Conservation (phyloP, 1,284 basidiomycete species). For the Puccinia hordei region DNA sequence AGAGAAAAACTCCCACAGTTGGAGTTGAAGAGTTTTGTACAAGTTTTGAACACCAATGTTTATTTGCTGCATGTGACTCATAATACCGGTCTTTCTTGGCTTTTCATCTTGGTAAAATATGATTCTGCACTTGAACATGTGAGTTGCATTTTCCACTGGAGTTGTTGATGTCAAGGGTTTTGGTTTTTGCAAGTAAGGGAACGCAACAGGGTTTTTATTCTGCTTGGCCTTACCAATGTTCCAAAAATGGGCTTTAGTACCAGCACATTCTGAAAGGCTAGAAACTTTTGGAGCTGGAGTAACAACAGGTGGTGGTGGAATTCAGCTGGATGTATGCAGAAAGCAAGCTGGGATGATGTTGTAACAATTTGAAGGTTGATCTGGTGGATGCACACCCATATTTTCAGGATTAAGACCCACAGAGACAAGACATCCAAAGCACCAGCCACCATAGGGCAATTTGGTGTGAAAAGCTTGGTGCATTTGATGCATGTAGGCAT, state of each 20-base stretch:
- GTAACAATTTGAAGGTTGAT: background rate
- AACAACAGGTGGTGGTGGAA: too few species aligned
- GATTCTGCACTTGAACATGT: background rate
- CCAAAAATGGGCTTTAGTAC: too few species aligned
- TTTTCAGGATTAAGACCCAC: too few species aligned
- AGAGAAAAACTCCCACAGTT: background rate
- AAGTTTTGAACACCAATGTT: background rate
- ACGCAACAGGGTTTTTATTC: background rate
- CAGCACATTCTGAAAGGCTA: background rate
- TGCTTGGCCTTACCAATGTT: constrained; percentile 5
- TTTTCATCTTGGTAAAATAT: background rate
- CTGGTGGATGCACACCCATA: too few species aligned
- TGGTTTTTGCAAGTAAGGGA: background rate
- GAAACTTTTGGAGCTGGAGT: background rate
- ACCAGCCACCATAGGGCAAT: background rate
- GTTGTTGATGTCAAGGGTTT: background rate
- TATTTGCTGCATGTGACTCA: background rate
- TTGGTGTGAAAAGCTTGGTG: background rate
- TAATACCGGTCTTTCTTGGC: background rate
- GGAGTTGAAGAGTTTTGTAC: background rate
- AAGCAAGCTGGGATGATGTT: background rate
- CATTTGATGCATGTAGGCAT: constrained; percentile 1
- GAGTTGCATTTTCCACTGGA: background rate
- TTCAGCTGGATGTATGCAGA: too few species aligned
- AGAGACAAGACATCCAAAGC: too few species aligned